A percentile compares a stretch with the other conserved stretches of the same genome.
Evolutionary conservation across 768 basidiomycete species (phyloP).

Genomic region (Pisolithus orientalis): DNA sequence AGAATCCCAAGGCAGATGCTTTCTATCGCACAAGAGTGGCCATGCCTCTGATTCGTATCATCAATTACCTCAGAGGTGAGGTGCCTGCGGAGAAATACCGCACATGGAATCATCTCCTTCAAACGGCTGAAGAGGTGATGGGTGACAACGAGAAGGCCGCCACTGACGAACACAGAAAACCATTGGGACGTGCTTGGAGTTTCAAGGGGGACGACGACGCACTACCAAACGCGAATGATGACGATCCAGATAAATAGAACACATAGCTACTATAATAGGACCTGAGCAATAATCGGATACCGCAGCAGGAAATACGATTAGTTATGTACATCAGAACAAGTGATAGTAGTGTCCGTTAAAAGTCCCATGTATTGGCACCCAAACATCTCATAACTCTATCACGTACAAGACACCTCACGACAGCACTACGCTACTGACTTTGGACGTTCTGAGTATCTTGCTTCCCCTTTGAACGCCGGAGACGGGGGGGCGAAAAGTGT

Average conservation of each 20-base stretch:
- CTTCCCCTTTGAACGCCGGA: conserved; percentile 45
- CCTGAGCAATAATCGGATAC: background rate
- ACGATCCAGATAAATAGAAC: background rate
- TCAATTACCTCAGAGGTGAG: conserved; percentile 26
- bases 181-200: conserved; percentile 3
- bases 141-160: conserved; percentile 4
- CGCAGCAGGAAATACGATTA: background rate
- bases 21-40: conserved; percentile 48
- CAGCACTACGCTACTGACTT: conserved; percentile 33
- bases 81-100: conserved; percentile 1
- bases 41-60: conserved; percentile 35
- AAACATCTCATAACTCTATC: background rate
- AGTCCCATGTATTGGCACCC: background rate
- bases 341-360: background rate
- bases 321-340: background rate
- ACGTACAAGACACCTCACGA: background rate
- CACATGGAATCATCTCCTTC: background rate
- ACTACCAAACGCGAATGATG: no score
- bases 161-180: conserved; percentile 9
- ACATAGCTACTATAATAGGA: background rate
- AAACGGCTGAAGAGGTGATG: background rate
- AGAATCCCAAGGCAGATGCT: conserved; percentile 9
- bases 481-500: conserved; percentile 50
- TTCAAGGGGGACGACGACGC: background rate
- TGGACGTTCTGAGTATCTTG: conserved; percentile 32